Base-by-base conservation (phyloP, 148 eudicot species). In the Hydrangea macrophylla region DNA sequence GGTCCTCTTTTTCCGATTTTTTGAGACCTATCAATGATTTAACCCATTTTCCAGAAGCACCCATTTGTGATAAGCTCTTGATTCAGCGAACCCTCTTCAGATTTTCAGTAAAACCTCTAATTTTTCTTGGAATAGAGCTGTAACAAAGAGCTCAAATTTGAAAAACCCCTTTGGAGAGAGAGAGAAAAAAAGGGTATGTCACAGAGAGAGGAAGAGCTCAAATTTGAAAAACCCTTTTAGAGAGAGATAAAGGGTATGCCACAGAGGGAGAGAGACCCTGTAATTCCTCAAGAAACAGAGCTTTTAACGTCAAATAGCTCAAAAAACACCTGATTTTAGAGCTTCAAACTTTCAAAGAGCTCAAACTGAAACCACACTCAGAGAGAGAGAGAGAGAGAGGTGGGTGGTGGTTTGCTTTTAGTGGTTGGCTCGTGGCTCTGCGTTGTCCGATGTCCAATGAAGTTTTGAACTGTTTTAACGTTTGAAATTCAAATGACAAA, bases 11-110 rank as follows among this genome's bases (percentile, higher is more conserved):
- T 36, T 71, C 76, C 3, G 67, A 30, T 37, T 79, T 79, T 65
- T 79, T 79, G n/a, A 66, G 39, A 18, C 81, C 77, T 56, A 79
- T 74, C 59, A 79, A 51, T 7, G 82, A 50, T 68, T 75, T 79
- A 22, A 79, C 64, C 82, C 82, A 79, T 63, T 75, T 79, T 8
- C 82, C 79, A 8, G 82, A 75, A 75, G 73, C 70, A 64, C 78
- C 82, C 82, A 79, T 79, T 58, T 56, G 36, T 12, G 50, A 33
- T 9, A 33, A 67, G 35, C 62, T 48, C 31, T 65, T 48, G 40
- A 13, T 48, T 32, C 32, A 17, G 13, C 53, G 5, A 6, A 45
- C 3, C 23, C 15, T n/a, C 22, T 45, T 22, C 15, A 45, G 23
- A 48, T 48, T 48, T 22, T 48, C 22, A 18, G 1, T 27, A 30